Evolutionary conservation across 2,329 filamentous ascomycete species (phyloP).

Genomic region (Hymenoscyphus infarciens): DNA sequence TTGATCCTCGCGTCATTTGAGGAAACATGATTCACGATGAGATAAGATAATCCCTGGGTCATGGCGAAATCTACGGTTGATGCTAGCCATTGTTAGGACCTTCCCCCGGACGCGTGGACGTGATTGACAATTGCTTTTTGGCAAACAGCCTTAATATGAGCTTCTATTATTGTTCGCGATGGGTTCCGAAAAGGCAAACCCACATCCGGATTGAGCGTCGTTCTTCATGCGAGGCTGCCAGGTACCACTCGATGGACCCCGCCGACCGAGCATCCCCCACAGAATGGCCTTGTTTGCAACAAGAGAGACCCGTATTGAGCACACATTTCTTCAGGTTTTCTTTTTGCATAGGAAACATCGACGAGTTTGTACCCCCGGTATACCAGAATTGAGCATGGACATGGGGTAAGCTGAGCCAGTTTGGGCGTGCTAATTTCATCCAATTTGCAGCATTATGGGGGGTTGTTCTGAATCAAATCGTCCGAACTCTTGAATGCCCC

Average conservation of each 20-base stretch:
- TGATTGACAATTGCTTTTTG: slow-evolving; percentile 21
- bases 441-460: slow-evolving; percentile 28
- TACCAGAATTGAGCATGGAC: background rate
- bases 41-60: slow-evolving; percentile 14
- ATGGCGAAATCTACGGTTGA: slow-evolving; percentile 17
- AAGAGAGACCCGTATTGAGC: slow-evolving; percentile 1
- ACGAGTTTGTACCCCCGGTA: slow-evolving; percentile 8
- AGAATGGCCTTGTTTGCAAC: slow-evolving; percentile 2
- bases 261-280: slow-evolving; percentile 16
- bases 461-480: slow-evolving; percentile 13
- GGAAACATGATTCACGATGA: slow-evolving; percentile 26
- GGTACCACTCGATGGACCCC: slow-evolving; percentile 7
- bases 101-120: slow-evolving; percentile 23
- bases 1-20: slow-evolving; percentile 23
- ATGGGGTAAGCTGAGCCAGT: background rate
- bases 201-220: slow-evolving; percentile 20
- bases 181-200: slow-evolving; percentile 23
- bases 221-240: slow-evolving; percentile 27
- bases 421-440: slow-evolving; percentile 25
- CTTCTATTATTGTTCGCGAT: slow-evolving; percentile 28
- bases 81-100: slow-evolving; percentile 4
- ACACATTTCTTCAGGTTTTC: background rate
- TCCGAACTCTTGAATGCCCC: slow-evolving; percentile 14
- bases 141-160: slow-evolving; percentile 28
- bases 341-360: slow-evolving; percentile 9